Percentiles rank a stretch among this genome's conserved stretches.
Conservation (phyloP, 495 filamentous ascomycete species). For the Aspergillus asperescens region DNA sequence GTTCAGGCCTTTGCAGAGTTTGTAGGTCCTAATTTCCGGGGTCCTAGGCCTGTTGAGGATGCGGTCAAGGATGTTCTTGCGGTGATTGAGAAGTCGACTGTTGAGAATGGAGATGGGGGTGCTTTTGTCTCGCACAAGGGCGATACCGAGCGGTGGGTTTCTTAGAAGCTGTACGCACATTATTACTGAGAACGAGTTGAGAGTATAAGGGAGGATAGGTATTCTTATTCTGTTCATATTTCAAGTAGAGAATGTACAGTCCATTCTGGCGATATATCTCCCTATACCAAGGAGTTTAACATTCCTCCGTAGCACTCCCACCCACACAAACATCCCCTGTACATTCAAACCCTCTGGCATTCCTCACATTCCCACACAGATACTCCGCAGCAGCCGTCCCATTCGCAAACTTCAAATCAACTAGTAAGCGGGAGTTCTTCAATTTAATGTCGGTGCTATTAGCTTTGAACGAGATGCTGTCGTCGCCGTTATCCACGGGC, state of each 20-base stretch:
- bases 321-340: slow-evolving; percentile 30
- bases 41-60: slow-evolving; percentile 37
- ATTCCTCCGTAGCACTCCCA: slow-evolving; percentile 29
- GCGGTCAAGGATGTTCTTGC: slow-evolving; percentile 35
- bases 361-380: slow-evolving; percentile 33
- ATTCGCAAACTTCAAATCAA: slow-evolving; percentile 19
- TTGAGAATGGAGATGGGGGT: slow-evolving; percentile 47
- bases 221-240: no score
- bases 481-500: slow-evolving; percentile 35
- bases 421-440: slow-evolving; percentile 29
- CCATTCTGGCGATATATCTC: no score
- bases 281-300: slow-evolving; percentile 16
- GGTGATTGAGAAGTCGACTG: slow-evolving; percentile 43
- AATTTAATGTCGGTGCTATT: slow-evolving; percentile 38
- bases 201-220: no score
- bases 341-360: slow-evolving; percentile 29
- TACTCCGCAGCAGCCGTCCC: slow-evolving; percentile 23
- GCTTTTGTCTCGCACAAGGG: slow-evolving; percentile 51
- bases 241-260: no score
- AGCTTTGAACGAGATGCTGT: slow-evolving; percentile 33
- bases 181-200: no score
- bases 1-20: slow-evolving; percentile 34
- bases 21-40: slow-evolving; percentile 48
- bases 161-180: no score
- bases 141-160: no score